Base-by-base conservation (phyloP, 805 yeast species). In the Deakozyma indianensis region DNA sequence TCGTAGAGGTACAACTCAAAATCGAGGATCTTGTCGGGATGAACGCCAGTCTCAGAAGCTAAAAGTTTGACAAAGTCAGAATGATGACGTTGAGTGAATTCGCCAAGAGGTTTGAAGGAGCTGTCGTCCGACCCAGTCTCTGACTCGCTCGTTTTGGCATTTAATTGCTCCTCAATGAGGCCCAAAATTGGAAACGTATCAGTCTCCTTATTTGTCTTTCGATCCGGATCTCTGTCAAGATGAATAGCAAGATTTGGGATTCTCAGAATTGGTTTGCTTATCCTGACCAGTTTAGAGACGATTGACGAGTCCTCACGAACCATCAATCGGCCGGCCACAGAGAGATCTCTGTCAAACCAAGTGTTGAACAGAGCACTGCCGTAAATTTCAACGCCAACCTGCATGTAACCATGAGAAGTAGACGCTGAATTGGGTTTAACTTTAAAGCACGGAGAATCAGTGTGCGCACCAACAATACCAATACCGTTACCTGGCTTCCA, bases 181-280 rank as follows among this genome's bases (percentile, higher is more conserved):
- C 95, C 96, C 2, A 88, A 84, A 58, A 90, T 80, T 15, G 98
- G 97, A 41, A 78, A 68, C 56, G 90, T 67, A 49, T 90, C 88
- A 2, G 86, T 73, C 65, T 90, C 97, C 56, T 78, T 82, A 66
- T 92, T 86, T 65, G 86, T 84, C 62, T 83, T 84, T 27, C 48
- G 43, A 45, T 67, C 67, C 18, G 9, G 38, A n/a, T 32, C 38
- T n/a, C 38, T 32, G 16, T 32, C 38, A 53, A 90, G 69, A 65
- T 90, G 98, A 50, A 92, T 90, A 15, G 97, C 97, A 58, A 90
- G 70, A 1, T 96, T 86, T 42, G 98, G 97, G 46, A 90, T 90
- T 56, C 95, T 77, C 56, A 92, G 69, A 45, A 90, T 52, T 1
- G 98, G 96, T 60, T 75, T 82, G 51, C 82, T 77, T 50, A 92